phyloP scores from a whole-genome alignment of 345 rosid genomes.

The Salix viminalis region DNA sequence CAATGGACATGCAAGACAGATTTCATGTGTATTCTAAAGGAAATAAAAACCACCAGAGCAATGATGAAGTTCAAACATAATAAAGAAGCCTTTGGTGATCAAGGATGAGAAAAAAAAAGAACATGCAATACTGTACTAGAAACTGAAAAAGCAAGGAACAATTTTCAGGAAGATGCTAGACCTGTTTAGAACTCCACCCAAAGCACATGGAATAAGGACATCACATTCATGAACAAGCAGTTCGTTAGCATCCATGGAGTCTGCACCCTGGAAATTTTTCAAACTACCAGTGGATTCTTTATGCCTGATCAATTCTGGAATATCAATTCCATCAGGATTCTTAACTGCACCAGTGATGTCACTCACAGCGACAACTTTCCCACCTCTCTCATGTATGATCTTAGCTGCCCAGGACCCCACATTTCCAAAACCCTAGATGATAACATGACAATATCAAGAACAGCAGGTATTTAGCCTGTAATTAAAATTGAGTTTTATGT shows the following conservation, averaged over 20 bases:
- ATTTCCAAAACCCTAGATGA: slow-evolving; percentile 82
- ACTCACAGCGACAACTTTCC: slow-evolving; percentile 86
- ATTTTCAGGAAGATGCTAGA: slow-evolving; percentile 20
- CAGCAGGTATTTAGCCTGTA: not conserved
- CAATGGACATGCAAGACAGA: not conserved
- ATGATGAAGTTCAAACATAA: not conserved
- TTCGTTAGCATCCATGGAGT: slow-evolving; percentile 57
- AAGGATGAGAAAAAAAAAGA: not conserved
- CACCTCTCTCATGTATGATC: slow-evolving; percentile 85
- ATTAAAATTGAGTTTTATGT: not conserved
- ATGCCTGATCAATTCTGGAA: slow-evolving; percentile 52
- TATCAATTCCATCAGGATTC: slow-evolving; percentile 74
- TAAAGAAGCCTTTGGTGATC: not conserved
- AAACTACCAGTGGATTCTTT: slow-evolving; percentile 62
- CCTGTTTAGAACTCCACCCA: slow-evolving; percentile 96
- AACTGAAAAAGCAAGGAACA: not conserved
- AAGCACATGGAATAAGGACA: slow-evolving; percentile 92
- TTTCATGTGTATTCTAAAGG: not conserved
- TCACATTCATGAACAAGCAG: slow-evolving; percentile 87
- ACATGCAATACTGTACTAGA: not conserved
- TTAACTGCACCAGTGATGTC: slow-evolving; percentile 90
- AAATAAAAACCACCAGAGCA: not conserved
- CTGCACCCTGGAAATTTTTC: slow-evolving; percentile 66
- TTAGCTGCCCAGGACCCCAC: slow-evolving; percentile 94
- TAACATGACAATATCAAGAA: not conserved